These are phyloP conservation scores for Diaporthe sp. DNA, from an alignment of 2,329 filamentous ascomycete genomes.

Conservation along the genomic window DNA sequence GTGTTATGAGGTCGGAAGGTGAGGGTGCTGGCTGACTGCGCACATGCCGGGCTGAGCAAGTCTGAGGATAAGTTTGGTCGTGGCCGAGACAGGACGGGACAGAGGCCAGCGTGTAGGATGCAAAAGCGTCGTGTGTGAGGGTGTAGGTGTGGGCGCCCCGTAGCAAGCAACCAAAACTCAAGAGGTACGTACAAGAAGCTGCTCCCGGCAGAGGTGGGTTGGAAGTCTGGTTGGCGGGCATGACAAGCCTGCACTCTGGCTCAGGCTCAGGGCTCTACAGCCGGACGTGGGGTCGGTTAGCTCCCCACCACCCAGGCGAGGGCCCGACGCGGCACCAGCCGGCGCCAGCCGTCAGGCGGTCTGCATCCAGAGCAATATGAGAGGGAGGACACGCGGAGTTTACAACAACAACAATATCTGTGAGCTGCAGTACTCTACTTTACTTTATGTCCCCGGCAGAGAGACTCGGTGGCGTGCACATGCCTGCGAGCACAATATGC, in stretches of 20 bases:
- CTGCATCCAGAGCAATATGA: neutral
- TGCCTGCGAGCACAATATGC: neutral
- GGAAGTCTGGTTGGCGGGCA: conserved; percentile 6
- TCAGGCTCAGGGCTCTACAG: neutral
- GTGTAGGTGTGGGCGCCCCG: neutral
- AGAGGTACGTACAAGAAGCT: conserved; percentile 17
- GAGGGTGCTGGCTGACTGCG: conserved; percentile 15
- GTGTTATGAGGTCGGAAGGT: conserved; percentile 21
- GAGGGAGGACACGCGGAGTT: neutral
- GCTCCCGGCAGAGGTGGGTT: conserved; percentile 24
- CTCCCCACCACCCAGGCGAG: neutral
- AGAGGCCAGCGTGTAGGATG: conserved; percentile 10
- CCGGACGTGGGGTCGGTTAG: conserved; percentile 18
- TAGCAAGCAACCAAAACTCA: conserved; percentile 17
- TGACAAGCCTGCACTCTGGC: neutral
- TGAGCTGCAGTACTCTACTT: neutral
- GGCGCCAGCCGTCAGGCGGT: conserved; percentile 9
- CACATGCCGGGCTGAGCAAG: conserved; percentile 10
- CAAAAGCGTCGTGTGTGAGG: neutral
- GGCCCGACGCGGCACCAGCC: neutral
- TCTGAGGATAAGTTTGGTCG: neutral
- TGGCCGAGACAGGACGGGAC: neutral
- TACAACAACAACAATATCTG: neutral
- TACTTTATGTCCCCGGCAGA: too few species aligned
- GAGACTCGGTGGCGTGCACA: neutral